These are phyloP conservation scores for Candida vaughaniae DNA, from an alignment of 805 yeast species.

Conservation along the genomic window DNA sequence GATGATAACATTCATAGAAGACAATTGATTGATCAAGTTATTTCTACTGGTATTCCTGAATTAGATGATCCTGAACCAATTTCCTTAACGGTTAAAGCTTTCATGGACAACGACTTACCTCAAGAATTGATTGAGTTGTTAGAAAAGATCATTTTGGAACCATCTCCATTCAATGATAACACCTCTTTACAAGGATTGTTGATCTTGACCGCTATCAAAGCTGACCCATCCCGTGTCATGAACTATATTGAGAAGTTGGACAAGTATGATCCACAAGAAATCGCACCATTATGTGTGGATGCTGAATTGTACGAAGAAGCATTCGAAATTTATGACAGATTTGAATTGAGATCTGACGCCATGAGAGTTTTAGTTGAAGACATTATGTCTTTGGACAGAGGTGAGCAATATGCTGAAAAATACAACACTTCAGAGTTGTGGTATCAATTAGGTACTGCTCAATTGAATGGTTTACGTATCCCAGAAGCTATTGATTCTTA, in stretches of 20 bases:
- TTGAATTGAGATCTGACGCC: slow-evolving; percentile 74
- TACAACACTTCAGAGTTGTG: slow-evolving; percentile 82
- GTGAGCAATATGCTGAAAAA: slow-evolving; percentile 89
- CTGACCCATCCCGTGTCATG: slow-evolving; percentile 82
- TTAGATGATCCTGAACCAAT: slow-evolving; percentile 90
- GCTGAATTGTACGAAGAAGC: slow-evolving; percentile 92
- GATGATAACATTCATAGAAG: slow-evolving; percentile 84
- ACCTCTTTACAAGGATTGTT: slow-evolving; percentile 92
- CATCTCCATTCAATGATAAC: slow-evolving; percentile 95
- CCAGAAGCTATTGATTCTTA: slow-evolving; percentile 91
- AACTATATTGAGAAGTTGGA: slow-evolving; percentile 86
- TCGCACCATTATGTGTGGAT: slow-evolving; percentile 88
- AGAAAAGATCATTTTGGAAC: slow-evolving; percentile 94
- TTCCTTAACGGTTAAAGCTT: slow-evolving; percentile 89
- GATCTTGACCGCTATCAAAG: slow-evolving; percentile 92
- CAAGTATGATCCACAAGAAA: slow-evolving; percentile 88
- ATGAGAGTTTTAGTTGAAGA: slow-evolving; percentile 90
- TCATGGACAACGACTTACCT: slow-evolving; percentile 93
- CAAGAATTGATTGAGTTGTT: slow-evolving; percentile 89
- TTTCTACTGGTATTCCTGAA: slow-evolving; percentile 95
- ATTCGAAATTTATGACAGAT: slow-evolving; percentile 84
- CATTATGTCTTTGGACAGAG: slow-evolving; percentile 91
- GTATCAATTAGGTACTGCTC: slow-evolving; percentile 96
- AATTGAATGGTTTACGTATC: slow-evolving; percentile 87
- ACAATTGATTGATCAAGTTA: slow-evolving; percentile 89